A percentile compares a stretch with the other conserved stretches of the same genome.
These are phyloP conservation scores for Venturia oleaginea DNA, from an alignment of 2,329 filamentous ascomycete species.

Conservation along the genomic window DNA sequence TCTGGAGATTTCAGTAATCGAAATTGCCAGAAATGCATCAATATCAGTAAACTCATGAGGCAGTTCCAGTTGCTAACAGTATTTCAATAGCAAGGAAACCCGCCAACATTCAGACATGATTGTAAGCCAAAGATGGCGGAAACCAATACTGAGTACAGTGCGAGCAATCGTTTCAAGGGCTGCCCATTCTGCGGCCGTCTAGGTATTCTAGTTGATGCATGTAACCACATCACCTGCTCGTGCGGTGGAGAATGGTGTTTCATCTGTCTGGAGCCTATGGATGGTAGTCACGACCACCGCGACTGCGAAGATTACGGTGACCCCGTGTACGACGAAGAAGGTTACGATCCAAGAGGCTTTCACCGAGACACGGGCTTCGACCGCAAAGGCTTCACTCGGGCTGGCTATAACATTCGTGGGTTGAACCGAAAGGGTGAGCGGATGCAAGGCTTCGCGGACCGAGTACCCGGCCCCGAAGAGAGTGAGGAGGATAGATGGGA, in stretches of 20 bases:
- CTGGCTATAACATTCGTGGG: neutral
- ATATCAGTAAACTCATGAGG: too few species aligned
- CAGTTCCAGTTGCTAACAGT: too few species aligned
- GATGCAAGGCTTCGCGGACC: neutral
- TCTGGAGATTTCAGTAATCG: too few species aligned
- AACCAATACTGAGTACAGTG: slow-evolving; percentile 20
- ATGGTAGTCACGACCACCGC: slow-evolving; percentile 22
- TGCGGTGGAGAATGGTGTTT: slow-evolving; percentile 27
- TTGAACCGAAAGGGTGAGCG: neutral
- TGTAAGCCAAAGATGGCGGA: slow-evolving; percentile 19
- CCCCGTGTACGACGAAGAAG: slow-evolving; percentile 23
- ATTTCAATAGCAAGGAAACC: neutral
- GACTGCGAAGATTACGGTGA: slow-evolving; percentile 26
- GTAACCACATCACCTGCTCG: slow-evolving; percentile 25
- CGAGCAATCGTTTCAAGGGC: slow-evolving; percentile 23
- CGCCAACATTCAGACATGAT: neutral
- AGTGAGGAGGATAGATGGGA: neutral
- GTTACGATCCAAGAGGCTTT: slow-evolving; percentile 25
- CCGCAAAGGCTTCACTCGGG: slow-evolving; percentile 19
- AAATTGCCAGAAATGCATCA: too few species aligned
- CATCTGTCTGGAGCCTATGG: slow-evolving; percentile 20
- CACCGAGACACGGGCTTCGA: slow-evolving; percentile 23
- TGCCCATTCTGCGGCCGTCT: slow-evolving; percentile 22
- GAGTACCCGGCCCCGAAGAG: neutral
- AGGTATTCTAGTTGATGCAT: slow-evolving; percentile 25